A percentile compares a stretch with the other conserved stretches of the same genome.
Conservation (phyloP, 257 asterid genomes). For the Fraxinus quadrangulata region DNA sequence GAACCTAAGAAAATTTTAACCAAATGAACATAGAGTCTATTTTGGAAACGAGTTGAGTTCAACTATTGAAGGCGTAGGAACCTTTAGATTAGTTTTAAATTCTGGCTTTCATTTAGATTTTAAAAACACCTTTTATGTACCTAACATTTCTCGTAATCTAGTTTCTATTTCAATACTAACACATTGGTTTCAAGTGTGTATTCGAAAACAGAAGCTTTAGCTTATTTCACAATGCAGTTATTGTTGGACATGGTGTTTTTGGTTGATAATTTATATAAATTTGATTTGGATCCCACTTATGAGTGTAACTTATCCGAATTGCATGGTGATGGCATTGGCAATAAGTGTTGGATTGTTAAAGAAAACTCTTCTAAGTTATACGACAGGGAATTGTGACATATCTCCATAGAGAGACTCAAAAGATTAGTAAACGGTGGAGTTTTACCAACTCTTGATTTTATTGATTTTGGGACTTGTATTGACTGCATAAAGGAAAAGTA, state of each 20-base stretch:
- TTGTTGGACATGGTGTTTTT: neutral
- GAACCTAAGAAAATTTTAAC: neutral
- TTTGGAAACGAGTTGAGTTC: neutral
- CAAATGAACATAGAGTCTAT: constrained; percentile 7
- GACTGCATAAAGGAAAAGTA: too few relatives aligned
- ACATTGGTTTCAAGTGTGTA: neutral
- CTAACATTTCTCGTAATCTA: neutral
- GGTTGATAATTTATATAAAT: neutral
- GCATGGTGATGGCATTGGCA: neutral
- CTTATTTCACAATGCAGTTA: too few relatives aligned
- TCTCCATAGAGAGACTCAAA: neutral
- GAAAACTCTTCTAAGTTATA: neutral
- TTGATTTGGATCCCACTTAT: neutral
- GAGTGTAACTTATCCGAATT: neutral
- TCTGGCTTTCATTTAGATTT: neutral
- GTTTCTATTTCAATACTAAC: neutral
- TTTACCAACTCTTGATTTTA: too few relatives aligned
- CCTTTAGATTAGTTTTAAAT: neutral
- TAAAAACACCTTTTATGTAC: neutral
- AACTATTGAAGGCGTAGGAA: neutral
- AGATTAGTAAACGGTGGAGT: too few relatives aligned
- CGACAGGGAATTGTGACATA: neutral
- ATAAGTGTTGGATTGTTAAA: neutral
- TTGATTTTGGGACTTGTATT: too few relatives aligned
- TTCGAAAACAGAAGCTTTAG: neutral